These are phyloP conservation scores for Bathelium albidoporum DNA, from an alignment of 495 filamentous ascomycete species.

Conservation along the genomic window DNA sequence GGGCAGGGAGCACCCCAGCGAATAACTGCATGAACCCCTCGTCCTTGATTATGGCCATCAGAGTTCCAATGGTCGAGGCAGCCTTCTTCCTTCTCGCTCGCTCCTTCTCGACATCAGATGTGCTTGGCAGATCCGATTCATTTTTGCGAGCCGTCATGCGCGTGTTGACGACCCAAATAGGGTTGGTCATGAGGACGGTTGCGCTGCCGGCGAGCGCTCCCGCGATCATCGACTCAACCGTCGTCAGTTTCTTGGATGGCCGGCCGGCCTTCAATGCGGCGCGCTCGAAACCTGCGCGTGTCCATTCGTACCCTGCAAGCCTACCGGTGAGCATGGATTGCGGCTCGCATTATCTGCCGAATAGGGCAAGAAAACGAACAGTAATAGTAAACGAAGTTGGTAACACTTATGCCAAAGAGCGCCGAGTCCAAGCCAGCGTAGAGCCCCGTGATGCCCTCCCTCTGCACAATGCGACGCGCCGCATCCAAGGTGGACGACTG, in stretches of 20 bases:
- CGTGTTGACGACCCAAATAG: slow-evolving; percentile 98
- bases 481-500: slow-evolving; percentile 72
- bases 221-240: slow-evolving; percentile 82
- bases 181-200: slow-evolving; percentile 91
- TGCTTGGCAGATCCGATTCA: slow-evolving; percentile 39
- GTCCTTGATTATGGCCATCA: slow-evolving; percentile 61
- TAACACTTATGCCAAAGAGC: slow-evolving; percentile 93
- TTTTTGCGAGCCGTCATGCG: slow-evolving; percentile 86
- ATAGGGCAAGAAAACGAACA: slow-evolving; percentile 44
- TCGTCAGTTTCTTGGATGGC: slow-evolving; percentile 71
- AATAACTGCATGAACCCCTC: slow-evolving; percentile 82
- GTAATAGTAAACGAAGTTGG: slow-evolving; percentile 99
- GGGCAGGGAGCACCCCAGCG: slow-evolving; percentile 80
- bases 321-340: neutral
- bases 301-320: slow-evolving; percentile 85
- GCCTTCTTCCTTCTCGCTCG: slow-evolving; percentile 27
- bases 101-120: slow-evolving; percentile 15
- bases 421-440: slow-evolving; percentile 85
- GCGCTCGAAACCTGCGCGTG: slow-evolving; percentile 75
- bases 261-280: slow-evolving; percentile 68
- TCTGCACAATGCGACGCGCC: slow-evolving; percentile 73
- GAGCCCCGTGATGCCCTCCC: slow-evolving; percentile 79
- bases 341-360: neutral
- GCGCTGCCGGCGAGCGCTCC: slow-evolving; percentile 91
- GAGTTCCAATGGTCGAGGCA: slow-evolving; percentile 66